phyloP scores from a whole-genome alignment of 768 basidiomycete species.

The Inosperma sp. region DNA sequence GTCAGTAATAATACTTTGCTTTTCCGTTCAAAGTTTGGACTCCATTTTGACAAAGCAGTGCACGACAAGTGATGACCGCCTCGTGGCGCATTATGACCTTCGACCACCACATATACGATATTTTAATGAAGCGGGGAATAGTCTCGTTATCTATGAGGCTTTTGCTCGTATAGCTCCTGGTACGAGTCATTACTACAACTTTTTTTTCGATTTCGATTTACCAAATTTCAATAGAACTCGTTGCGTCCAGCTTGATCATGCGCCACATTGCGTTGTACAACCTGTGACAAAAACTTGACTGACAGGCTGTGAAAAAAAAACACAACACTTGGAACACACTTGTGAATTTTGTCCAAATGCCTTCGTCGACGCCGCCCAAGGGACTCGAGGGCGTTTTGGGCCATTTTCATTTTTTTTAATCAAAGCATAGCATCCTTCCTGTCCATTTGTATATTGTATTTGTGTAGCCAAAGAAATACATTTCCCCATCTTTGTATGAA shows the following conservation, averaged over 20 bases:
- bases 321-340: neutral
- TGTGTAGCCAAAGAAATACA: no score
- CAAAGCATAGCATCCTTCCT: no score
- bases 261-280: constrained; percentile 53
- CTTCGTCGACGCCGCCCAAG: no score
- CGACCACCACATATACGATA: constrained; percentile 49
- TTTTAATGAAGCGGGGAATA: constrained; percentile 62
- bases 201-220: neutral
- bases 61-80: constrained; percentile 44
- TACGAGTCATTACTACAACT: constrained; percentile 18
- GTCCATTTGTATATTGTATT: no score
- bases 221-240: constrained; percentile 40
- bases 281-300: constrained; percentile 21
- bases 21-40: constrained; percentile 2
- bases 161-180: constrained; percentile 52
- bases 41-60: constrained; percentile 51
- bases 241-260: constrained; percentile 60
- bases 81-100: constrained; percentile 65
- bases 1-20: constrained; percentile 40
- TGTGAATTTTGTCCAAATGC: no score
- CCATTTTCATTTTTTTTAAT: no score
- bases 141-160: constrained; percentile 53
- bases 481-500: no score
- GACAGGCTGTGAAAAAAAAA: neutral
- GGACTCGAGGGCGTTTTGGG: no score